Percentiles rank a stretch among this genome's conserved stretches.
Evolutionary conservation across 139 green algal genomes (phyloP).

Genomic region (Tetradesmus obliquus): DNA sequence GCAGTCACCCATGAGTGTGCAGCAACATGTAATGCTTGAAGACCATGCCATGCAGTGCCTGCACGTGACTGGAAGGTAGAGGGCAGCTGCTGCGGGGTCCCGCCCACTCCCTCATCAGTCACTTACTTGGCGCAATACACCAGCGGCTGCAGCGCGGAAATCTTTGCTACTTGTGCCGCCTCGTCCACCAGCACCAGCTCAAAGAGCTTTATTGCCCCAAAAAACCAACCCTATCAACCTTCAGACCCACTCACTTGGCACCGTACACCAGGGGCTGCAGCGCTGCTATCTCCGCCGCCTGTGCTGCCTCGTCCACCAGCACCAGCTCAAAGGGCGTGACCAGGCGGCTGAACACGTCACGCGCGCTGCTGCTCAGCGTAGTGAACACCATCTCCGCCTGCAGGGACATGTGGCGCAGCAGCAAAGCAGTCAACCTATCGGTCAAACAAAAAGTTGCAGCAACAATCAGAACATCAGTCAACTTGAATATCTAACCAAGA

Average conservation of each 20-base stretch:
- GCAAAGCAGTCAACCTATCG: neutral
- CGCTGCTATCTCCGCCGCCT: slow-evolving; percentile 86
- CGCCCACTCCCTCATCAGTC: too few species aligned
- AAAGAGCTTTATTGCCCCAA: neutral
- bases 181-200: slow-evolving; percentile 90
- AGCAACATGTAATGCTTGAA: too few species aligned
- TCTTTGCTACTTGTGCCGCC: slow-evolving; percentile 89
- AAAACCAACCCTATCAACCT: too few species aligned
- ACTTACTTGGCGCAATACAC: slow-evolving; percentile 63
- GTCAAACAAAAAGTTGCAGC: neutral
- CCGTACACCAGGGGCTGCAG: slow-evolving; percentile 89
- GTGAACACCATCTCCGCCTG: slow-evolving; percentile 88
- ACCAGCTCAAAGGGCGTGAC: slow-evolving; percentile 33
- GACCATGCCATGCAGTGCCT: too few species aligned
- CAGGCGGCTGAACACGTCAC: slow-evolving; percentile 53
- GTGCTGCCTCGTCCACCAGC: slow-evolving; percentile 96
- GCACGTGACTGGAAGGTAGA: too few species aligned
- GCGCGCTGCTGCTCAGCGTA: slow-evolving; percentile 77
- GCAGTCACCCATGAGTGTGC: too few species aligned
- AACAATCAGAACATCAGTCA: neutral
- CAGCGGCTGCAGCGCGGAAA: slow-evolving; percentile 88
- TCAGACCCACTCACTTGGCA: slow-evolving; percentile 18
- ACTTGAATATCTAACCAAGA: too few species aligned
- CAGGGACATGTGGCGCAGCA: neutral
- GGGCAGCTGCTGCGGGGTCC: too few species aligned